Base-by-base conservation (phyloP, 176 grass and related monocot species). In the Oryza coarctata region DNA sequence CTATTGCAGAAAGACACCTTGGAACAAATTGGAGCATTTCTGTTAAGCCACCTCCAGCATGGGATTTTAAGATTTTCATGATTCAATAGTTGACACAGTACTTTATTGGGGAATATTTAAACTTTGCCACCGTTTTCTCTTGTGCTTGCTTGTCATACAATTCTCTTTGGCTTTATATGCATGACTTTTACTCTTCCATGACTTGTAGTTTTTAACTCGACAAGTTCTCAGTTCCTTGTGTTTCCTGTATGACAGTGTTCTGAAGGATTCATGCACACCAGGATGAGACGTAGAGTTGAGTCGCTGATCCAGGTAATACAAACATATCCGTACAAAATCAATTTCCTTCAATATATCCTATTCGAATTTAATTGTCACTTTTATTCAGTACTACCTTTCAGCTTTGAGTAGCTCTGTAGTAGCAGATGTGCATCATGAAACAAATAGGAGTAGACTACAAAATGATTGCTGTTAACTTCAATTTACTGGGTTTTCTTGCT, bases 251-350 rank as follows among this genome's bases (percentile, higher is more conserved):
- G 12, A 20, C 83, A 99, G 97, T 99, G 97, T 83, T 99, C 97
- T 5, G 97, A 94, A 92, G 93, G 97, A 80, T 99, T 99, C 84
- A 99, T 99, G 97, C 97, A 99, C 68, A 99, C 97, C 12, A 92
- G 97, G 89, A 99, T 99, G 97, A 99, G 93, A 75, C 91, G 97
- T 80, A 90, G 93, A 76, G 96, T 99, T 12, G 96, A 99, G 52
- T 90, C 93, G 14, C 82, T 99, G 76, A 99, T 99, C 74, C 93
- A 96, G 91, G 93, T 99, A 89, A 34, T 72, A 25, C 40, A 84
- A 35, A 25, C 40, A 71, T 13, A 6, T 76, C 68, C 78, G 25
- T 57, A 38, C n/a, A 40, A 30, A 25, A 61, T 7, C 18, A 44
- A 40, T 23, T 77, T 76, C 22, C 14, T 82, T 47, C 13, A 68